A percentile compares a stretch with the other conserved stretches of the same genome.
Conservation (phyloP, 768 basidiomycete genomes). For the Rhodotorula graminis region DNA sequence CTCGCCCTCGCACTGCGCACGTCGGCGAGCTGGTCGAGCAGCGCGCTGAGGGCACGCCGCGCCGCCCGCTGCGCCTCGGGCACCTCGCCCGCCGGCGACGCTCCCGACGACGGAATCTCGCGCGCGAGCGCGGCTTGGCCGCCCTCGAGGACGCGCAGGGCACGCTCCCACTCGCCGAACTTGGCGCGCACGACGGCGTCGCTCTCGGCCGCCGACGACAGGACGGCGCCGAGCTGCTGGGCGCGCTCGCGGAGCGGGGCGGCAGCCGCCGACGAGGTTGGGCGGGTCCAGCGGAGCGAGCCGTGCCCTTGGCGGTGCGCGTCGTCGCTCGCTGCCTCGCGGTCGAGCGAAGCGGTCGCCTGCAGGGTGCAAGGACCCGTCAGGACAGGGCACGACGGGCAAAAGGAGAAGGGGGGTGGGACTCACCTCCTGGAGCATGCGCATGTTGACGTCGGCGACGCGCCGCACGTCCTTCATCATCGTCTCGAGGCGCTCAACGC, state of each 20-base stretch:
- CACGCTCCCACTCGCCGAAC: slow-evolving; percentile 81
- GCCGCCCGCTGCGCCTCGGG: not conserved
- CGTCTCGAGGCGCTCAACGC: slow-evolving; percentile 64
- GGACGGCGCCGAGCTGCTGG: slow-evolving; percentile 64
- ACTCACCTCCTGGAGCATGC: slow-evolving; percentile 69
- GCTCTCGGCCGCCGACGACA: slow-evolving; percentile 66
- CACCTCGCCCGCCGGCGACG: slow-evolving; percentile 39
- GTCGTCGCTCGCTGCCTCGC: slow-evolving; percentile 54
- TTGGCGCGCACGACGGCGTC: slow-evolving; percentile 72
- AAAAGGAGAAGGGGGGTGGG: not conserved
- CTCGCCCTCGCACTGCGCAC: slow-evolving; percentile 60
- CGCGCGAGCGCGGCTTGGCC: slow-evolving; percentile 53
- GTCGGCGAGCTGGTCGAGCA: slow-evolving; percentile 75
- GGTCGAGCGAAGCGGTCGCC: slow-evolving; percentile 86
- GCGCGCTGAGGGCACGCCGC: slow-evolving; percentile 54
- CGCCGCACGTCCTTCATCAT: slow-evolving; percentile 68
- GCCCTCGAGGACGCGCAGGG: slow-evolving; percentile 65
- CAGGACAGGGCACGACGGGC: not conserved
- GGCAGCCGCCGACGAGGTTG: slow-evolving; percentile 75
- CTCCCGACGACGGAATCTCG: not conserved
- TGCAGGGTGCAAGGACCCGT: slow-evolving; percentile 43
- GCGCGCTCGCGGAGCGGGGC: slow-evolving; percentile 65
- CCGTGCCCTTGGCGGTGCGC: slow-evolving; percentile 47
- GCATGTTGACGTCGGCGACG: slow-evolving; percentile 59
- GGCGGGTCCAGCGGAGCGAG: slow-evolving; percentile 49